Conservation (phyloP, 2,329 filamentous ascomycete genomes). For the Calonectria hawksworthii region DNA sequence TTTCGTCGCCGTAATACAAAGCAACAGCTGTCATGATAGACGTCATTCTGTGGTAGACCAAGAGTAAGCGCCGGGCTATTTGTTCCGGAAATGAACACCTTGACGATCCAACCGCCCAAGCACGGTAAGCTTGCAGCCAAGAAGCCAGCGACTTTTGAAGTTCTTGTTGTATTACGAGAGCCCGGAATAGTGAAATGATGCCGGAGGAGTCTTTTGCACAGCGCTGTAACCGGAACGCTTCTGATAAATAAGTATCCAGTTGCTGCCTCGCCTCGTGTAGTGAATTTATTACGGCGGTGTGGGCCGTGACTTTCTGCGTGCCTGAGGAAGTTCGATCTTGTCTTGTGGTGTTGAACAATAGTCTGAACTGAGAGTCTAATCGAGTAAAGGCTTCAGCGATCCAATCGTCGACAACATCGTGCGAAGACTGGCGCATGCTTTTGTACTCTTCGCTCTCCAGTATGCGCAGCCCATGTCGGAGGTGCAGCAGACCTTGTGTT, state of each 20-base stretch:
- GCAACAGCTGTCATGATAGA: slow-evolving; percentile 15
- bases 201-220: neutral
- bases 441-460: neutral
- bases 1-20: slow-evolving; percentile 3
- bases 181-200: neutral
- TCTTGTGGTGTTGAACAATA: neutral
- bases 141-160: neutral
- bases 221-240: slow-evolving; percentile 4
- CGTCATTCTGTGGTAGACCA: slow-evolving; percentile 16
- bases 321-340: neutral
- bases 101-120: neutral
- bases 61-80: slow-evolving; percentile 10
- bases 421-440: neutral
- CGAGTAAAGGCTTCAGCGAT: slow-evolving; percentile 17
- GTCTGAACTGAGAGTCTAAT: slow-evolving; percentile 3
- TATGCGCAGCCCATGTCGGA: slow-evolving; percentile 16
- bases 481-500: slow-evolving; percentile 5
- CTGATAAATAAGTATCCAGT: neutral
- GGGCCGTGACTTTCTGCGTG: neutral
- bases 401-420: slow-evolving; percentile 16
- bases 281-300: neutral
- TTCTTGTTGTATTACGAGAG: slow-evolving; percentile 6
- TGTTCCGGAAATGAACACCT: neutral
- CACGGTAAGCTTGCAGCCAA: slow-evolving; percentile 11
- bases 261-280: slow-evolving; percentile 8